Conservation (phyloP, 169 alveolate species). For the Perkinsus chesapeaki region DNA sequence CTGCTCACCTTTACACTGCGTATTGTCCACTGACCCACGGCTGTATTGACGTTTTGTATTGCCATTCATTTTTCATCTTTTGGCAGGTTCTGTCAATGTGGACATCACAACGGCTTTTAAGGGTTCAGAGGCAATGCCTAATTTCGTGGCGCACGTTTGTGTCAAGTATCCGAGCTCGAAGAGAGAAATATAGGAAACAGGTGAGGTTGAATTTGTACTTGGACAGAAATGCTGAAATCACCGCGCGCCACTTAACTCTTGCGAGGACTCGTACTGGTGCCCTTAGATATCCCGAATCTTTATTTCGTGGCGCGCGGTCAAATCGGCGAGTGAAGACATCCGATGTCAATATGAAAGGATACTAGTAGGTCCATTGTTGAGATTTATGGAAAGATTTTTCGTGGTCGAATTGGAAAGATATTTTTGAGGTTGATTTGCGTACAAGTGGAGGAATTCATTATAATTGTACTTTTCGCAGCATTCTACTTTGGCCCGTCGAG, state of each 20-base stretch:
- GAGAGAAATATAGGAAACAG: neutral
- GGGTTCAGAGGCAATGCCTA: neutral
- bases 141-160: neutral
- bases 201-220: neutral
- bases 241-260: neutral
- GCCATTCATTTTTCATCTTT: neutral
- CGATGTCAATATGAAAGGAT: neutral
- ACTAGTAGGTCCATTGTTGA: neutral
- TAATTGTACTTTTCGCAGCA: neutral
- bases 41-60: neutral
- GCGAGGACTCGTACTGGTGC: neutral
- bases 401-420: neutral
- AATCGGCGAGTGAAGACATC: neutral
- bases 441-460: neutral
- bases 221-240: neutral
- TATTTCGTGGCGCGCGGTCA: conserved; percentile 1
- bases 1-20: neutral
- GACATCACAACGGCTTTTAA: neutral
- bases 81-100: neutral
- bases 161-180: neutral
- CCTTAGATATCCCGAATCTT: neutral
- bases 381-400: neutral
- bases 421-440: neutral
- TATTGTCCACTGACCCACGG: neutral
- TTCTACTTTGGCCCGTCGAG: neutral